Evolutionary conservation across 192 early-diverging fungal species (phyloP).

Genomic region (Rhizoclosmatium sp.): DNA sequence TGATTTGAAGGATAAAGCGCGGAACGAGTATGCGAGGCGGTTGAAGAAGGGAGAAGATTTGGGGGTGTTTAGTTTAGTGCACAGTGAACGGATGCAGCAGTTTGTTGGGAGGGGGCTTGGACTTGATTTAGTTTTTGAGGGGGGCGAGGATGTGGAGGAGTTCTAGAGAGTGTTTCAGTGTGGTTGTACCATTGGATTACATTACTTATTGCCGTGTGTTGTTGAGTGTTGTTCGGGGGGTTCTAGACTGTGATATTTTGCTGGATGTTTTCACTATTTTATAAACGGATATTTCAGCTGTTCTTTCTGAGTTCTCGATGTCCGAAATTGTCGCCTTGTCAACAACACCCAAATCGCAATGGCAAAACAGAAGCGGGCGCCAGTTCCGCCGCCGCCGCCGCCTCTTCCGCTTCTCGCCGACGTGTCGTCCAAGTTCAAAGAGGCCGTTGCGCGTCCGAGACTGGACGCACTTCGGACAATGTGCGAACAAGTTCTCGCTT

Average conservation of each 20-base stretch:
- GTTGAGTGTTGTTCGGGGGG: not conserved
- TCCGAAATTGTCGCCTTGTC: too few species aligned
- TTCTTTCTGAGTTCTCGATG: too few species aligned
- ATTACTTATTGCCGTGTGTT: too few species aligned
- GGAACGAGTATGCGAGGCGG: not conserved
- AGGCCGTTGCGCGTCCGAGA: too few species aligned
- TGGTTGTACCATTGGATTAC: too few species aligned
- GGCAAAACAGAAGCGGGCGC: too few species aligned
- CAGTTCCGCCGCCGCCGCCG: too few species aligned
- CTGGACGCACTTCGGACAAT: too few species aligned
- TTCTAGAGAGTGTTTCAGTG: not conserved
- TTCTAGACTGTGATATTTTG: not conserved
- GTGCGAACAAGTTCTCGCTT: too few species aligned
- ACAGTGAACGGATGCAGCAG: not conserved
- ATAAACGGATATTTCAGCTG: not conserved
- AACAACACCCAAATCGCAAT: too few species aligned
- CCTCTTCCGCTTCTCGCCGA: too few species aligned
- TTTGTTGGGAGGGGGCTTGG: not conserved
- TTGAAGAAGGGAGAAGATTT: not conserved
- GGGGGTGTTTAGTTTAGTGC: not conserved
- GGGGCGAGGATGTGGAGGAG: not conserved
- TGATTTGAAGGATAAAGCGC: constrained; percentile 40
- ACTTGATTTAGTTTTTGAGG: not conserved
- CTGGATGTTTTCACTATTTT: not conserved
- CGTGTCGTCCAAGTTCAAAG: too few species aligned